Evolutionary conservation across 192 early-diverging fungal species (phyloP), one percentile per base, ranked within the genome.

Genomic region (Diversispora eburnea): DNA sequence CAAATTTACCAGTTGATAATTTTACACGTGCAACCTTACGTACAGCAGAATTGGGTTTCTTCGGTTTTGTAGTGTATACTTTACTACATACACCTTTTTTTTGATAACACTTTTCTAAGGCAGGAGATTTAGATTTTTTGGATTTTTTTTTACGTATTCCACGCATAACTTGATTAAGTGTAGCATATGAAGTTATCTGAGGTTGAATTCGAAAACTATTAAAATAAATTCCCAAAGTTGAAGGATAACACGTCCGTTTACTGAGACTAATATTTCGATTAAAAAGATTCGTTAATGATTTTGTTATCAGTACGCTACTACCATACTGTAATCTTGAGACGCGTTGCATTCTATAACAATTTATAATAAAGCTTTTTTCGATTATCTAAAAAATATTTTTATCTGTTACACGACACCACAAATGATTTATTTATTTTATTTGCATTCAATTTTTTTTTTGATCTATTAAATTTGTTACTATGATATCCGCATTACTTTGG

Each of bases 21-120:
- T 93, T 90, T 54, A 99, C 95, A 74, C 93, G 87, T 22, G 90
- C 91, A 51, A 96, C 94, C 78, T 96, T 95, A 74, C 97, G 91
- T 79, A 91, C 91, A 45, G 97, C 97, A 47, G 97, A 99, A 83
- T 99, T 99, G 77, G 97, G 97, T 80, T 99, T 99, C 83, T 95
- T 96, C 70, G 97, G 97, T 80, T 96, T 98, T 60, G 92, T 91
- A 3, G 90, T 94, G 76, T 94, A 98, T 5, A 99, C 93, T 78
- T 98, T 97, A 76, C 94, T 82, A 76, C 95, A 98, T 10, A 99
- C 94, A 51, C 96, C 97, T 70, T 94, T 92, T 74, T 91, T 90
- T 81, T 97, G 95, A 51, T 91, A 95, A 72, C 89, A 92, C 47
- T 83, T 84, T 64, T 95, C 92, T 42, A 99, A 86, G 15, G 94